Evolutionary conservation across 257 asterid species (phyloP), one percentile per base, ranked within the genome.

Genomic region (Salvia rosmarinus): DNA sequence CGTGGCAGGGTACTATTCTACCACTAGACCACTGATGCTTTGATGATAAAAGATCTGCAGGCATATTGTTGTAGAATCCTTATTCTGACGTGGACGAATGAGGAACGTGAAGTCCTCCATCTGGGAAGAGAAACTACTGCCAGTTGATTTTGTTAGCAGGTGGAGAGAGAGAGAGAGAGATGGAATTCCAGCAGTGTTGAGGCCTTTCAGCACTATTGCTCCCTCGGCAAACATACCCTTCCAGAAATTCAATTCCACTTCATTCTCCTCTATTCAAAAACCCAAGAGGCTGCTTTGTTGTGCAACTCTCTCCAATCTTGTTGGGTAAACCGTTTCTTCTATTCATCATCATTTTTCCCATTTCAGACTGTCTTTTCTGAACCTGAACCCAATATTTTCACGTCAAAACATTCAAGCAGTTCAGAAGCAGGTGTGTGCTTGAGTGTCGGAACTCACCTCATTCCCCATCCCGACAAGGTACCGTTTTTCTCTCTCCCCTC

Each of bases 1-100:
- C 92, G 91, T 93, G 95, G 96, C 95, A 89, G 98, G 92, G 95
- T 90, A 89, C 86, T 87, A 89, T 87, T 87, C 92, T 87, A 87
- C 90, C 90, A 89, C 91, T 85, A 85, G 92, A 90, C 96, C 96
- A 87, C 92, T 88, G 85, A 87, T 87, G 92, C 92, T 21, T 20
- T n/a, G n/a, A n/a, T n/a, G n/a, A n/a, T n/a, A n/a, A n/a, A n/a
- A n/a, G n/a, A n/a, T n/a, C n/a, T n/a, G n/a, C n/a, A n/a, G n/a
- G n/a, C n/a, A n/a, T n/a, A n/a, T n/a, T n/a, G n/a, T n/a, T n/a
- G n/a, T n/a, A n/a, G n/a, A n/a, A n/a, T n/a, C n/a, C n/a, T n/a
- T n/a, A n/a, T n/a, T n/a, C n/a, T n/a, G n/a, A n/a, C n/a, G n/a
- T n/a, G n/a, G n/a, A n/a, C n/a, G n/a, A n/a, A n/a, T n/a, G n/a